These are phyloP conservation scores for Fusarium floridanum DNA, from an alignment of 2,329 filamentous ascomycete genomes.

Conservation along the genomic window DNA sequence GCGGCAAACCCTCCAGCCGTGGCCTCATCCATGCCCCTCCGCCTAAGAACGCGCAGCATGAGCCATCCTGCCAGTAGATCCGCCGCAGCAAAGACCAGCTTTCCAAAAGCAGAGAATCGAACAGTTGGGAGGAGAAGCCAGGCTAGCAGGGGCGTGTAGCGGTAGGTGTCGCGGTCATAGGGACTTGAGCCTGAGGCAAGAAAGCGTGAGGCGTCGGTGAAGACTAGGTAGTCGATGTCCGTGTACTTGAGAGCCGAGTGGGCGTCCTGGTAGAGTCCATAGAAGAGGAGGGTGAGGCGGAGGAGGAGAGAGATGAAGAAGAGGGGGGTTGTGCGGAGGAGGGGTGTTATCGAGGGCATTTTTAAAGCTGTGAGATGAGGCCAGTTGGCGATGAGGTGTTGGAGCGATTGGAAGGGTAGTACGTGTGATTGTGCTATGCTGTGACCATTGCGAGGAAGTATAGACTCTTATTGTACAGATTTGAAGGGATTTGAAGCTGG, in stretches of 20 bases:
- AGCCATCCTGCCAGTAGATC: slow-evolving; percentile 90
- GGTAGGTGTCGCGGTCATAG: slow-evolving; percentile 92
- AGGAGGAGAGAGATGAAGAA: slow-evolving; percentile 72
- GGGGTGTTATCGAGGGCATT: slow-evolving; percentile 42
- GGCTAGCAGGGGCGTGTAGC: slow-evolving; percentile 93
- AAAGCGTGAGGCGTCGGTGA: slow-evolving; percentile 92
- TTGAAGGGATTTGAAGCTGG: neutral
- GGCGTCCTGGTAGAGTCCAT: slow-evolving; percentile 93
- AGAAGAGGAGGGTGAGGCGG: slow-evolving; percentile 80
- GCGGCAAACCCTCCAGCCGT: slow-evolving; percentile 81
- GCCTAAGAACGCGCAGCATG: slow-evolving; percentile 61
- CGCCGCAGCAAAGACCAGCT: slow-evolving; percentile 84
- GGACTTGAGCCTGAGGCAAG: slow-evolving; percentile 77
- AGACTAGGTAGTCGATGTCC: slow-evolving; percentile 98
- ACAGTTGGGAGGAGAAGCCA: slow-evolving; percentile 88
- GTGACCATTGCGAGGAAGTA: slow-evolving; percentile 29
- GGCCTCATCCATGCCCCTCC: slow-evolving; percentile 60
- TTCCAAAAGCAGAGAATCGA: slow-evolving; percentile 84
- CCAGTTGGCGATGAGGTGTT: slow-evolving; percentile 43
- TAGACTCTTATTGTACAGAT: neutral
- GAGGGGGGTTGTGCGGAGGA: slow-evolving; percentile 59
- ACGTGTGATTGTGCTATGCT: neutral
- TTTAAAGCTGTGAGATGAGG: slow-evolving; percentile 32
- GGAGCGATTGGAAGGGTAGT: slow-evolving; percentile 15
- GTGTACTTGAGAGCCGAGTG: slow-evolving; percentile 96